Percentiles rank a stretch among this genome's conserved stretches.
Evolutionary conservation across 2,329 filamentous ascomycete species (phyloP).

Genomic region (Colletotrichum gigasporum): DNA sequence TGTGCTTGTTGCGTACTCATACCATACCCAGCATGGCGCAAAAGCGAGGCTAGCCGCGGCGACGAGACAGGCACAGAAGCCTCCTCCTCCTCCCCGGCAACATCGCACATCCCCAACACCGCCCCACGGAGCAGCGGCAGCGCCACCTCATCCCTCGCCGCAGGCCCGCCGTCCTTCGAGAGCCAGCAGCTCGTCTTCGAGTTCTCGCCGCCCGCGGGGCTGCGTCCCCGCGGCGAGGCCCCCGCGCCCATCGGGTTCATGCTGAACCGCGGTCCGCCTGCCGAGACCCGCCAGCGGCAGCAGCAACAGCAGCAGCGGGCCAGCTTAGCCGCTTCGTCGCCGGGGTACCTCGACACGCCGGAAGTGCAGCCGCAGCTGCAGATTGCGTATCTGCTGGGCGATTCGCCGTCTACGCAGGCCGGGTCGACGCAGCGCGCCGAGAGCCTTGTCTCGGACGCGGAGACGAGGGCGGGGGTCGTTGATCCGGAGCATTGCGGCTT

Average conservation of each 20-base stretch:
- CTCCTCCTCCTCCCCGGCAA: conserved; percentile 7
- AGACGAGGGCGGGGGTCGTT: neutral
- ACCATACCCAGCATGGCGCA: neutral
- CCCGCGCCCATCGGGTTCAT: conserved; percentile 21
- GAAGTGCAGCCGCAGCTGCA: conserved; percentile 22
- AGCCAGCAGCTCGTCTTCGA: conserved; percentile 6
- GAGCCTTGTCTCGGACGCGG: neutral
- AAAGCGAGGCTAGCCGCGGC: neutral
- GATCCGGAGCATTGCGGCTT: conserved; percentile 13
- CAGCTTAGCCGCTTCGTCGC: neutral
- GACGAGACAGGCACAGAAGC: neutral
- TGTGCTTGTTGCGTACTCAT: neutral
- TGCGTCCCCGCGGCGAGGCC: neutral
- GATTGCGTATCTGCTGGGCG: conserved; percentile 17
- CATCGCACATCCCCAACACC: neutral
- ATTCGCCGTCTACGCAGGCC: conserved; percentile 7
- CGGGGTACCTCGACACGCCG: neutral
- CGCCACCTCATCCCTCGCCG: conserved; percentile 3
- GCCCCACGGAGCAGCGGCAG: neutral
- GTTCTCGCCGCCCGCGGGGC: neutral
- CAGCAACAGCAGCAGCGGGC: neutral
- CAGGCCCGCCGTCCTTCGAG: neutral
- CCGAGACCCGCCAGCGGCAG: neutral
- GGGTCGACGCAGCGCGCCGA: neutral
- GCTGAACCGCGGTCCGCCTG: conserved; percentile 9